Evolutionary conservation across 192 early-diverging fungal species (phyloP), one percentile per base, ranked within the genome.

Genomic region (Linderina pennispora): DNA sequence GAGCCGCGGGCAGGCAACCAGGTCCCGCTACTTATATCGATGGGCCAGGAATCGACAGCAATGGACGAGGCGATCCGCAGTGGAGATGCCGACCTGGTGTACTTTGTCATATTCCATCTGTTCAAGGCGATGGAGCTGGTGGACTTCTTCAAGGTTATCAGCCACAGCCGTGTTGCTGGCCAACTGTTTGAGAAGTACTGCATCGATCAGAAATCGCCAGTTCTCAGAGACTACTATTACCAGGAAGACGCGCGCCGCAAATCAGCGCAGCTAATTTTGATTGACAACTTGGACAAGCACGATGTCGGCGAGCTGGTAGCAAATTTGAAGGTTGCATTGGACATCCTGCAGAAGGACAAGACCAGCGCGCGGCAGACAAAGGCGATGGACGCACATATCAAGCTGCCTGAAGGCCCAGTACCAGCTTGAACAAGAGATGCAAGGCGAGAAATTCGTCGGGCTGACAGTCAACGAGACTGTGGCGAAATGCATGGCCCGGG

Each of bases 71-170:
- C 95, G 0, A 86, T 98, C 23, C 88, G 88, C 40, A 96, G 92
- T 58, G 90, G 94, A 0, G 93, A 99, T 42, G 88, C 91, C 7
- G 95, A 99, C 68, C 78, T 99, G 77, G 92, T 94, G 1, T 94
- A 97, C 50, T 80, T 91, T 45, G 92, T 91, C 2, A 70, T 98
- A 0, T 78, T 99, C 45, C 85, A 95, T 54, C 64, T 95, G 47
- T 91, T 91, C 62, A 82, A 90, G 37, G 88, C 92, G 43, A 55
- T 92, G 32, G 62, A 78, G 20, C 52, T 83, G 18, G 86, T 82
- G 1, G 97, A 99, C 21, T 97, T 98, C 53, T 99, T 97, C 80
- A 77, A 86, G 5, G 60, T 87, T 13, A 76, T 97, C 16, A 79
- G 84, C 35, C 80, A 80, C 20, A 85, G 88, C 38, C 88, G 84